phyloP scores from a whole-genome alignment of 225 moss, liverwort and hornwort species.

The Ulota crispa region DNA sequence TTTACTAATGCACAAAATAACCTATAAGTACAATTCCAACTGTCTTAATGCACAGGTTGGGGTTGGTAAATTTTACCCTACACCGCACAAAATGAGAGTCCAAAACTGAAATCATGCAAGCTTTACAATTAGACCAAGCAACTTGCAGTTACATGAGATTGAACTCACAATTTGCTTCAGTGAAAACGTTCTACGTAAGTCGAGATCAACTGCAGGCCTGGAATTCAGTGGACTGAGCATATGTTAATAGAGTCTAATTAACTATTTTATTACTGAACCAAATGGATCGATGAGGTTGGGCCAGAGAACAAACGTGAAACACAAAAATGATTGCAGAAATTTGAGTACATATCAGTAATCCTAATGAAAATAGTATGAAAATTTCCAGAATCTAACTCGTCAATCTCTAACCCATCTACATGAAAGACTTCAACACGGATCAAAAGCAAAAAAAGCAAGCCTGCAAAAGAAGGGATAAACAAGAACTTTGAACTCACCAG shows the following conservation, averaged over 20 bases:
- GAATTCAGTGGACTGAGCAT: neutral
- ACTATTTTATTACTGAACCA: neutral
- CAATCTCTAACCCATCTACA: neutral
- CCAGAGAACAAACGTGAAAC: neutral
- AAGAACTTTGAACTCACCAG: slow-evolving; percentile 21
- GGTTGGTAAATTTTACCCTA: too few relatives aligned
- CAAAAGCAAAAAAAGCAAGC: neutral
- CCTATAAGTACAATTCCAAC: too few relatives aligned
- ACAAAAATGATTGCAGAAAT: neutral
- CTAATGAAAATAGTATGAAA: neutral
- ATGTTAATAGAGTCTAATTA: neutral
- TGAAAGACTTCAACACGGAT: neutral
- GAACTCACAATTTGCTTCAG: neutral
- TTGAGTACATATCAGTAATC: neutral
- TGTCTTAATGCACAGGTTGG: too few relatives aligned
- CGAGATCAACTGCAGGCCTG: neutral
- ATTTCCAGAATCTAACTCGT: neutral
- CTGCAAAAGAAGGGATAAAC: slow-evolving; percentile 1
- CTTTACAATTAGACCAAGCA: neutral
- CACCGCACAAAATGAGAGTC: neutral
- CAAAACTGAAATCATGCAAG: neutral
- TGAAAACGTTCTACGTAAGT: too few relatives aligned
- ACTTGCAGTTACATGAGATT: neutral
- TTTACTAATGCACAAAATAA: too few relatives aligned
- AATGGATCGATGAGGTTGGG: neutral